phyloP scores from a whole-genome alignment of 1,284 basidiomycete genomes.

The Papiliotrema nemorosa region DNA sequence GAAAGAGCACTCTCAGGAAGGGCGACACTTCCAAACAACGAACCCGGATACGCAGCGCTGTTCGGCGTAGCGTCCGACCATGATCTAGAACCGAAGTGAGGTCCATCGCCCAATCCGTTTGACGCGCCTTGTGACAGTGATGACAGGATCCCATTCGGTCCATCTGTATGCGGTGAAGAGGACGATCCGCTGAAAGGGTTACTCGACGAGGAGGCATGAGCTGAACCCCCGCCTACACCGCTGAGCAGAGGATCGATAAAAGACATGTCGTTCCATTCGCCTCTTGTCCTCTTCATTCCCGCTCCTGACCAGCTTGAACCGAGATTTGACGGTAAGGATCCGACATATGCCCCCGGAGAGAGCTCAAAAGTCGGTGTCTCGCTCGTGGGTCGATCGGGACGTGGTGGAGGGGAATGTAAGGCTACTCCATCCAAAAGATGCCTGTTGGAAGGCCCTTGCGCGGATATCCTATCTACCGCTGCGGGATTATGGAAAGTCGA shows the following conservation, averaged over 20 bases:
- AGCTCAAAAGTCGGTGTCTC: conserved; percentile 1
- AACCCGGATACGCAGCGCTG: conserved; percentile 17
- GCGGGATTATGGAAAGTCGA: background rate
- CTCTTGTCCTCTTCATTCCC: background rate
- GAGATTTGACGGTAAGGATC: background rate
- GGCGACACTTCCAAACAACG: conserved; percentile 9
- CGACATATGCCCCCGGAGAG: background rate
- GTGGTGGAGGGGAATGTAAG: background rate
- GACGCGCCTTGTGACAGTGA: too few relatives aligned
- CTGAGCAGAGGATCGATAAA: background rate
- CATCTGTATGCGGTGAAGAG: background rate
- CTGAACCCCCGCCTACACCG: too few relatives aligned
- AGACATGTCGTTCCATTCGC: conserved; percentile 2
- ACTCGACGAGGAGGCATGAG: too few relatives aligned
- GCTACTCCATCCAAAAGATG: conserved; percentile 3
- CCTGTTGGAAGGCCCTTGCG: conserved; percentile 1
- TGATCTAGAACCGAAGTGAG: background rate
- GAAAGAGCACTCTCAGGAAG: conserved; percentile 9
- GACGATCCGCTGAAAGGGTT: too few relatives aligned
- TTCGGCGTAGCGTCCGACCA: background rate
- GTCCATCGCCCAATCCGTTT: background rate
- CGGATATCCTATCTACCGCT: background rate
- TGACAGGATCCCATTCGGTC: background rate
- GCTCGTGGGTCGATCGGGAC: background rate
- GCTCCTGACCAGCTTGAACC: background rate